Evolutionary conservation across 2,329 filamentous ascomycete genomes (phyloP), one percentile per base, ranked within the genome.

Genomic region (Lachnellula occidentalis): DNA sequence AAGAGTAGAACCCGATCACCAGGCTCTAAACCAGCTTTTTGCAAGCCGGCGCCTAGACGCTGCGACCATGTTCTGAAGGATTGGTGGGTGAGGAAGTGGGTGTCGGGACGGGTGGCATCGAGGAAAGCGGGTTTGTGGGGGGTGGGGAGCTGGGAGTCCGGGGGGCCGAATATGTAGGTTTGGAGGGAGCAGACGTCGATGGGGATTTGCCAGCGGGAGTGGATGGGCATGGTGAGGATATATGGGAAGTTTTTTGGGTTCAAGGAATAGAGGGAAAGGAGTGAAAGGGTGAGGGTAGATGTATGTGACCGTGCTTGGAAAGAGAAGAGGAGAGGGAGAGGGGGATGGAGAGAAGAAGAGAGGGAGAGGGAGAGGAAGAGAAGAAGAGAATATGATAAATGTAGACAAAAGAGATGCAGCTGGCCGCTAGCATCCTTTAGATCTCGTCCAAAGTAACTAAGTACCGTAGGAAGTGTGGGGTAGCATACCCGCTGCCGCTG

Each of bases 1-100:
- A 86, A 92, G 19, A 92, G 72, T 46, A 92, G 73, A 4, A 92
- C 81, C 2, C 87, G 81, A 61, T 91, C 88, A 11, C 87, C 86
- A 0, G 74, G 73, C 58, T 82, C 72, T 17, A 92, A 72, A 1
- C 88, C 89, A 15, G 79, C 77, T 52, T 78, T 78, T 45, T 75
- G 76, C 31, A 90, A 73, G 1, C 89, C 89, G 1, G 82, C 75
- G 1, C 87, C 89, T 34, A 94, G 72, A 14, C 88, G 83, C 69
- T 91, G 86, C 34, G 83, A 79, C 75, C 87, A 86, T 59, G 86
- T 75, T 21, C 88, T 84, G 68, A 86, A 88, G 56, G 80, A 77
- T 59, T 77, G 67, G 39, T 80, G 74, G 4, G 85, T 87, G 39
- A 94, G 74, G 61, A 78, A 83, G 62, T 87, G 82, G 8, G 80